Percentiles rank a stretch among this genome's conserved stretches.
These are phyloP conservation scores for Cadophora malorum DNA, from an alignment of 2,329 filamentous ascomycete genomes.

Conservation along the genomic window DNA sequence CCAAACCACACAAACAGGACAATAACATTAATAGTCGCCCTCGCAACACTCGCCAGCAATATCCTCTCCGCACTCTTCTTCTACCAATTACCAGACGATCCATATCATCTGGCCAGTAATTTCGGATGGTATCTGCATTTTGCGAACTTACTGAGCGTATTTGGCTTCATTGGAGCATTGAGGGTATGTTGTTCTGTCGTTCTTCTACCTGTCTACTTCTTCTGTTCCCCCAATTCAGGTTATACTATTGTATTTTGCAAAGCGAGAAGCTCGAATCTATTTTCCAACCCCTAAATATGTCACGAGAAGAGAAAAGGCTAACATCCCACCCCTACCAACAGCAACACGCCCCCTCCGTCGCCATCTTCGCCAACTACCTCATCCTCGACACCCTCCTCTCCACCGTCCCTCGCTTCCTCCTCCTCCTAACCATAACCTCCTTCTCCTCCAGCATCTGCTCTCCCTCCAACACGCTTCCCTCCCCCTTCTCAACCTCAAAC, in stretches of 20 bases:
- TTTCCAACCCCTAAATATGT: too few species aligned
- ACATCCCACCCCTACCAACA: constrained; percentile 21
- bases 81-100: constrained; percentile 45
- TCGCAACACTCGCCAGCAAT: constrained; percentile 43
- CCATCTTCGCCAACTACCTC: constrained; percentile 45
- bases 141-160: constrained; percentile 48
- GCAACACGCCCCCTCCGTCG: constrained; percentile 42
- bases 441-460: constrained; percentile 33
- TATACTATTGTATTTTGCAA: neutral
- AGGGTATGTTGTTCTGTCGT: constrained; percentile 45
- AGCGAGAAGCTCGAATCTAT: too few species aligned
- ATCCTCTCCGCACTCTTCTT: constrained; percentile 42
- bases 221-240: neutral
- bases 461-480: constrained; percentile 19
- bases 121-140: constrained; percentile 50
- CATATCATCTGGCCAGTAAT: constrained; percentile 43
- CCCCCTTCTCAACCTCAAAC: too few species aligned
- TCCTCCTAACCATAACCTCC: constrained; percentile 38
- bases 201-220: neutral
- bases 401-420: constrained; percentile 41
- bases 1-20: constrained; percentile 30
- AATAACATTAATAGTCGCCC: constrained; percentile 41
- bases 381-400: constrained; percentile 43
- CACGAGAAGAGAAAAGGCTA: too few species aligned
- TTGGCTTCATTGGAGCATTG: constrained; percentile 52